Conservation (phyloP, 1,284 basidiomycete genomes). For the Apiotrichum porosum region DNA sequence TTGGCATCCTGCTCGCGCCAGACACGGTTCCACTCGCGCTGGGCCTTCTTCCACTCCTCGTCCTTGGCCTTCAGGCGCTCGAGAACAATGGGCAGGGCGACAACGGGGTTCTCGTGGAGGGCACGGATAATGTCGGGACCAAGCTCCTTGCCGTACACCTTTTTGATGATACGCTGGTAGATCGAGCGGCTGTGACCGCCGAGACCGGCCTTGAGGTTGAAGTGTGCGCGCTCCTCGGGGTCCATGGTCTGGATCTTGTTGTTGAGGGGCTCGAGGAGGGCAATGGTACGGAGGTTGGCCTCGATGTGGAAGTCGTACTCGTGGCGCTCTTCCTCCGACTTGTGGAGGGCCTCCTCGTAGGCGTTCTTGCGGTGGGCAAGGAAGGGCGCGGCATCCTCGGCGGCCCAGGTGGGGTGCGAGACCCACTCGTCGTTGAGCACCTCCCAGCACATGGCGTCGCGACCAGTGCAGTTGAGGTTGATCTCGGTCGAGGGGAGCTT, state of each 20-base stretch:
- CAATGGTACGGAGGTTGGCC: slow-evolving; percentile 84
- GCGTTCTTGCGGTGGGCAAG: slow-evolving; percentile 94
- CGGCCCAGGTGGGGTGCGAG: slow-evolving; percentile 94
- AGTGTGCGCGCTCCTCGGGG: slow-evolving; percentile 74
- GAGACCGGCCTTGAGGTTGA: slow-evolving; percentile 81
- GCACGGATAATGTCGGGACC: slow-evolving; percentile 82
- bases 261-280: slow-evolving; percentile 83
- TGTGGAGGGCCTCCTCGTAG: slow-evolving; percentile 93
- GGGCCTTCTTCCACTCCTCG: slow-evolving; percentile 92
- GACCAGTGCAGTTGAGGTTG: slow-evolving; percentile 83
- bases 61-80: slow-evolving; percentile 88
- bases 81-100: slow-evolving; percentile 89
- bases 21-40: slow-evolving; percentile 93
- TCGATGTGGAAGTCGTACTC: slow-evolving; percentile 98
- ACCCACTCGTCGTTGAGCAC: slow-evolving; percentile 97
- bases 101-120: slow-evolving; percentile 84
- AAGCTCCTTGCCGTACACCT: slow-evolving; percentile 78
- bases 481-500: slow-evolving; percentile 82
- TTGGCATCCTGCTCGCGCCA: slow-evolving; percentile 96
- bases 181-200: slow-evolving; percentile 83
- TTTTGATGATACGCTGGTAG: slow-evolving; percentile 91
- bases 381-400: slow-evolving; percentile 91
- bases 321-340: slow-evolving; percentile 95
- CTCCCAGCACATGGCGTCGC: slow-evolving; percentile 91
- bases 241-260: slow-evolving; percentile 85